Evolutionary conservation across 139 green algal species (phyloP).

Genomic region (Chlorella sorokiniana): DNA sequence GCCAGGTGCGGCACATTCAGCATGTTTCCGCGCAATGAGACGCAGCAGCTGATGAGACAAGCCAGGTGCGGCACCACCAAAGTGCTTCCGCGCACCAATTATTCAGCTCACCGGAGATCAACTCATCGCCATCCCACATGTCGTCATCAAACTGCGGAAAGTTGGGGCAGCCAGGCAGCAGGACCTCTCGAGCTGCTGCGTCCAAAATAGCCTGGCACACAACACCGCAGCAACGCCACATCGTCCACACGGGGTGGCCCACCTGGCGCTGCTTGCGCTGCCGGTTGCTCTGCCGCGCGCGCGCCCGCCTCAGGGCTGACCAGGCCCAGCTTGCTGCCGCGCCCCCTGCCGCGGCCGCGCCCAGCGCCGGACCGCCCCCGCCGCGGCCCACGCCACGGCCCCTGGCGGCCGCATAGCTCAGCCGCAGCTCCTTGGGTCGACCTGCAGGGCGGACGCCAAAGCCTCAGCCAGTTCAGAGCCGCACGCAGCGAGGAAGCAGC

Average conservation of each 20-base stretch:
- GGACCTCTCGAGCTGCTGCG: too few species aligned
- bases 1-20: neutral
- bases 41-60: neutral
- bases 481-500: too few species aligned
- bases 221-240: too few species aligned
- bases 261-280: constrained; percentile 23
- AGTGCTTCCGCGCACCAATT: too few species aligned
- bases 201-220: too few species aligned
- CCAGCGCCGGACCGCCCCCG: neutral
- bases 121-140: neutral
- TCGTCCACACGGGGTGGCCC: neutral
- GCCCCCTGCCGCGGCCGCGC: constrained; percentile 17
- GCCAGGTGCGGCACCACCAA: neutral
- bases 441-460: constrained; percentile 15
- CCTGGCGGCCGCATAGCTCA: constrained; percentile 41
- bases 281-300: neutral
- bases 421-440: constrained; percentile 16
- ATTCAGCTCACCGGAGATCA: constrained; percentile 6
- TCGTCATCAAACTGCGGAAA: constrained; percentile 6
- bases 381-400: constrained; percentile 30
- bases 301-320: neutral
- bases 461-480: too few species aligned
- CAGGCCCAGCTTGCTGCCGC: neutral
- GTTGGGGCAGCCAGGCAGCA: too few species aligned
- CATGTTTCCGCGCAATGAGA: neutral